Percentiles rank a stretch among this genome's conserved stretches.
These are phyloP conservation scores for Xylona heveae DNA, from an alignment of 495 filamentous ascomycete genomes.

Conservation along the genomic window DNA sequence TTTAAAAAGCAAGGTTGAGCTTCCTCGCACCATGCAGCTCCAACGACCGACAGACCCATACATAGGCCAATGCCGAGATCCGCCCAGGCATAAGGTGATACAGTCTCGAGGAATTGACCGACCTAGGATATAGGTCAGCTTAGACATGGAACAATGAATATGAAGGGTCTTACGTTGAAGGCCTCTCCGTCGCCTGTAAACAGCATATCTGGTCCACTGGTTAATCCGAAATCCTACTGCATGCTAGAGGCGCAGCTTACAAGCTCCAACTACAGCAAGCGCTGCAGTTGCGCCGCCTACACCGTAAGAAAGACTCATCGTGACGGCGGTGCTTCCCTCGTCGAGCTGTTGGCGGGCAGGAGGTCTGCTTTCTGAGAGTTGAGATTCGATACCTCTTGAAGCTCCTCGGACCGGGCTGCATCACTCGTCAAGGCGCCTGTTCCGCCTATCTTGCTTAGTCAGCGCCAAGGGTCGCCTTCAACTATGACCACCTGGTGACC, in stretches of 20 bases:
- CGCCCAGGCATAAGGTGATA: constrained; percentile 91
- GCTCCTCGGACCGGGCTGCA: too few relatives aligned
- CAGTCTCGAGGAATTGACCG: constrained; percentile 79
- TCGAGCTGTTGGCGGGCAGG: too few relatives aligned
- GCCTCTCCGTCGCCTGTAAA: constrained; percentile 89
- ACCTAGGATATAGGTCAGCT: constrained; percentile 42
- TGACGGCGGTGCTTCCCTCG: too few relatives aligned
- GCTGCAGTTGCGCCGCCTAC: constrained; percentile 45
- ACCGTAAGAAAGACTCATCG: constrained; percentile 33
- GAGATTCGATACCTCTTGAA: too few relatives aligned
- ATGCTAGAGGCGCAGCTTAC: constrained; percentile 27
- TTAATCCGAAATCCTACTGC: constrained; percentile 13
- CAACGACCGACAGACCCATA: constrained; percentile 86
- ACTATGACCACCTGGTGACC: too few relatives aligned
- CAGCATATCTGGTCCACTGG: constrained; percentile 61
- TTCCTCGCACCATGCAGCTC: constrained; percentile 73
- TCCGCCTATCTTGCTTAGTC: too few relatives aligned
- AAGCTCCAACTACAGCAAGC: constrained; percentile 68
- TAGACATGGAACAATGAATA: constrained; percentile 6
- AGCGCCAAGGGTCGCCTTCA: too few relatives aligned
- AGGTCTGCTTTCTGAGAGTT: too few relatives aligned
- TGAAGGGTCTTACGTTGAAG: constrained; percentile 60
- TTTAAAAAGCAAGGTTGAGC: background rate
- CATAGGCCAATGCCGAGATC: constrained; percentile 79
- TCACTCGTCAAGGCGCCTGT: too few relatives aligned